Percentiles rank a stretch among this genome's conserved stretches.
phyloP scores from a whole-genome alignment of 257 asterid genomes.

The Solanum chaucha region DNA sequence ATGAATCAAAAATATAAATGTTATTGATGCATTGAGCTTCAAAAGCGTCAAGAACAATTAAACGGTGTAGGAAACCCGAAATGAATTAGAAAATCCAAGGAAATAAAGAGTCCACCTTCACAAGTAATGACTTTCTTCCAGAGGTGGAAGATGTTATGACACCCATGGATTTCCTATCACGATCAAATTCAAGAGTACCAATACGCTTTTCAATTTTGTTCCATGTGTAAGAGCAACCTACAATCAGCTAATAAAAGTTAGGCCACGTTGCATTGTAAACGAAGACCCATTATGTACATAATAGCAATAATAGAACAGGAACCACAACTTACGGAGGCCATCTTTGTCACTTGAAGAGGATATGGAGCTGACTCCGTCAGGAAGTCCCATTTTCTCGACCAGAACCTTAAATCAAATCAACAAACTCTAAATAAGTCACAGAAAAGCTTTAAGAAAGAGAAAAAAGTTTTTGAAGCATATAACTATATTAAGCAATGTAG shows the following conservation, averaged over 20 bases:
- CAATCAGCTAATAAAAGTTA: slow-evolving; percentile 14
- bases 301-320: neutral
- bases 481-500: neutral
- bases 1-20: neutral
- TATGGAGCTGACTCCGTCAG: slow-evolving; percentile 40
- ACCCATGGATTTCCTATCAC: slow-evolving; percentile 98
- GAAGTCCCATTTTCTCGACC: slow-evolving; percentile 97
- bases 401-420: slow-evolving; percentile 51
- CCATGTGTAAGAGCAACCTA: slow-evolving; percentile 74
- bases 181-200: slow-evolving; percentile 98
- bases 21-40: neutral
- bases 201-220: slow-evolving; percentile 63
- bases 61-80: neutral
- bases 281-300: neutral
- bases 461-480: no score
- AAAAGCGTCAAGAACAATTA: neutral
- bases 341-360: slow-evolving; percentile 45
- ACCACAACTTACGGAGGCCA: slow-evolving; percentile 51
- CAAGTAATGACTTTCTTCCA: slow-evolving; percentile 61
- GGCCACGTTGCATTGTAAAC: neutral
- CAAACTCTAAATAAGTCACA: neutral
- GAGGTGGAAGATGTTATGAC: slow-evolving; percentile 62
- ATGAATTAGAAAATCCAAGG: neutral
- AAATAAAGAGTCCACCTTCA: slow-evolving; percentile 46
- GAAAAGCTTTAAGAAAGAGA: neutral